Base-by-base conservation (phyloP, 495 filamentous ascomycete species). In the Achaetomiella virescens region DNA sequence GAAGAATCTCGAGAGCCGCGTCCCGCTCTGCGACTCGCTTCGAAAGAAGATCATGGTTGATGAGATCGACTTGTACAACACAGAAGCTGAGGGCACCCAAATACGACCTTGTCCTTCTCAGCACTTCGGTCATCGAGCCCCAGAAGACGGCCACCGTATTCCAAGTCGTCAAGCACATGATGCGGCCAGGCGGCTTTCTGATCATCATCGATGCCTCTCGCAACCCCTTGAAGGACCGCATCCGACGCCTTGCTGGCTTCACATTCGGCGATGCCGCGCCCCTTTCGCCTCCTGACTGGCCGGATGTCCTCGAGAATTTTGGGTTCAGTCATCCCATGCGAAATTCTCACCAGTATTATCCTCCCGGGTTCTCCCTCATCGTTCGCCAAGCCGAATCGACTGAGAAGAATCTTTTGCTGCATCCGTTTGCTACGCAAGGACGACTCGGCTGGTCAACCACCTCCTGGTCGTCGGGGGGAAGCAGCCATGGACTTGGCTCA, bases 181-280 rank as follows among this genome's bases (percentile, higher is more conserved):
- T 76, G 72, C 66, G 64, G 18, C 66, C 66, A 8, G 74, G 71
- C 1, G 74, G 66, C 4, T 76, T 73, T 57, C 52, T 78, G n/a
- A 10, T 78, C 6, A 43, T 78, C 9, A n/a, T 72, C 0, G 52
- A 75, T 9, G 52, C 55, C 3, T 54, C 62, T 1, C 45, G 31
- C 1, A 55, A 27, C 15, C 47, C 61, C 8, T 56, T 66, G 10
- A 60, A 62, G 38, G 59, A 64, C 17, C 56, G 55, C 3, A 59
- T 69, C 15, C 57, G 58, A 2, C 58, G 52, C 20, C 52, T 11
- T 44, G 54, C 58, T 17, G 49, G 50, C 12, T 31, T 37, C 11
- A 20, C 18, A 8, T 12, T 44, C 17, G 51, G 2, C 33, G 42
- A 1, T n/a, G 18, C 8, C 33, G 47, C 1, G 18, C 53, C 35